Evolutionary conservation across 2,329 filamentous ascomycete genomes (phyloP).

Genomic region (Xylariaceae sp.): DNA sequence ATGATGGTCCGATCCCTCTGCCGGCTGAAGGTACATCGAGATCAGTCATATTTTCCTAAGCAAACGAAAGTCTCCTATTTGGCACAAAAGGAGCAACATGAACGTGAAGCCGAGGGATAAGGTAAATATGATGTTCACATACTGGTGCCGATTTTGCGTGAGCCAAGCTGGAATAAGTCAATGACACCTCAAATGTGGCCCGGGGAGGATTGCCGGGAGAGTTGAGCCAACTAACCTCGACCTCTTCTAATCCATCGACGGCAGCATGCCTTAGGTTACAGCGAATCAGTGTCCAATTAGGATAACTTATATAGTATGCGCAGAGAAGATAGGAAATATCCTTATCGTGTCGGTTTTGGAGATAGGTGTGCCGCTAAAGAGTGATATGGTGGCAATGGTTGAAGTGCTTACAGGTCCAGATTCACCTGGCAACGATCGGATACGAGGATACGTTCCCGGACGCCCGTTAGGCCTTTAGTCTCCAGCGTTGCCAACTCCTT

Average conservation of each 20-base stretch:
- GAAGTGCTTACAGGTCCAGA: constrained; percentile 5
- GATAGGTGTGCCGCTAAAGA: no score
- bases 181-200: neutral
- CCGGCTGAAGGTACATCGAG: neutral
- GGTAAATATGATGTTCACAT: no score
- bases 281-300: no score
- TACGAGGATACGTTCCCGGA: constrained; percentile 5
- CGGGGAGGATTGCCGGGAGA: neutral
- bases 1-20: constrained; percentile 36
- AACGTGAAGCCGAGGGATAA: neutral
- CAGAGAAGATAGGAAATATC: no score
- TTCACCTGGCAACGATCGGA: constrained; percentile 8
- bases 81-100: neutral
- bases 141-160: constrained; percentile 5
- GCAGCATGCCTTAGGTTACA: constrained; percentile 1
- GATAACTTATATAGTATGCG: no score
- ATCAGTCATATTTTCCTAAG: neutral
- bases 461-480: constrained; percentile 4
- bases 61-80: neutral
- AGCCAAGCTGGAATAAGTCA: constrained; percentile 1
- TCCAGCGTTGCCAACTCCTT: constrained; percentile 4
- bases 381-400: no score
- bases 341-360: no score
- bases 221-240: neutral
- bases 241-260: constrained; percentile 4